Evolutionary conservation across 441 rosid species (phyloP).

Genomic region (Brassica hybrid): DNA sequence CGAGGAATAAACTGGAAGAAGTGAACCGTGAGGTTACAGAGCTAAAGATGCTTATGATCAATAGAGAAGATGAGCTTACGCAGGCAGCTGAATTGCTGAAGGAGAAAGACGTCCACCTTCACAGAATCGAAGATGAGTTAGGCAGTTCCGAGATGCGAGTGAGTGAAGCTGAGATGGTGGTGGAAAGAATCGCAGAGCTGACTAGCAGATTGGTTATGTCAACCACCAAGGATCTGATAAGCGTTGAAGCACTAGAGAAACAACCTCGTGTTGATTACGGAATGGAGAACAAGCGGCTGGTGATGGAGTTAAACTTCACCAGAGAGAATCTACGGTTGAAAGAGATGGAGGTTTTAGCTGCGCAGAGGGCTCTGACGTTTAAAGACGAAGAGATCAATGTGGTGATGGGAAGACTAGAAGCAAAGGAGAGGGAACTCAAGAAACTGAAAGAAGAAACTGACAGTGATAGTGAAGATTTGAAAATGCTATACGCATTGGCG

Average conservation of each 20-base stretch:
- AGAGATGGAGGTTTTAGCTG: constrained; percentile 72
- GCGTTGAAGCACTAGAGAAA: constrained; percentile 41
- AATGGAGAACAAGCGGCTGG: constrained; percentile 63
- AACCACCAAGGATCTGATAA: constrained; percentile 43
- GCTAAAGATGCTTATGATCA: constrained; percentile 60
- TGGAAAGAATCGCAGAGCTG: constrained; percentile 66
- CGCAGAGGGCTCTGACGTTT: constrained; percentile 58
- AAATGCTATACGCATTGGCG: constrained; percentile 62
- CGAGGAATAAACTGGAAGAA: constrained; percentile 64
- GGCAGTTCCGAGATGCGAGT: constrained; percentile 53
- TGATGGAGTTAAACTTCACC: constrained; percentile 63
- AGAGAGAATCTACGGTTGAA: constrained; percentile 63
- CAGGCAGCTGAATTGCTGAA: constrained; percentile 60
- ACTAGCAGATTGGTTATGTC: constrained; percentile 61
- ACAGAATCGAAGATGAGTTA: constrained; percentile 60
- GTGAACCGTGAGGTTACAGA: constrained; percentile 62
- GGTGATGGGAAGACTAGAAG: constrained; percentile 54
- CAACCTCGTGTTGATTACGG: constrained; percentile 45
- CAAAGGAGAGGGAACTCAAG: constrained; percentile 59
- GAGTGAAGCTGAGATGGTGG: constrained; percentile 73
- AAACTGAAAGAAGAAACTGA: constrained; percentile 62
- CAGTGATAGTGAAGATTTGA: constrained; percentile 68
- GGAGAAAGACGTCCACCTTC: constrained; percentile 73
- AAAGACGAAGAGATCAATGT: constrained; percentile 72
- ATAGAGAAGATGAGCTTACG: constrained; percentile 64